Base-by-base conservation (phyloP, 305 asterid species). In the Euphrasia arctica region DNA sequence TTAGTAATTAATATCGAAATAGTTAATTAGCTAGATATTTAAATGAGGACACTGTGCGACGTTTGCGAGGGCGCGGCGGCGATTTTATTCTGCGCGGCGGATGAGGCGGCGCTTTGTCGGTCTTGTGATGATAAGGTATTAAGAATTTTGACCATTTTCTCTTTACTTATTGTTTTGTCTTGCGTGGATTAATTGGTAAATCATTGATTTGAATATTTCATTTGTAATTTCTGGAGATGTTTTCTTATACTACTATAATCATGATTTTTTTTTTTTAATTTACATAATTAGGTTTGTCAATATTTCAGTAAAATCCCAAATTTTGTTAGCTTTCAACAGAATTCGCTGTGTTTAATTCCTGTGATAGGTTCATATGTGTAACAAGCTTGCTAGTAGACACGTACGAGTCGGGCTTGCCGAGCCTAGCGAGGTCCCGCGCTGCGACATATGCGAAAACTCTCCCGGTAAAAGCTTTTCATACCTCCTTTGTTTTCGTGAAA, bases 341-440 rank as follows among this genome's bases (percentile, higher is more conserved):
- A 47, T 47, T 47, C 18, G 3, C 0, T 2, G 13, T 3, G 52
- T 22, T 66, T 25, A 61, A 42, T 60, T 42, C 12, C 43, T 64
- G 12, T 69, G 72, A 18, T 79, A 92, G 98, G 98, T 90, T 28
- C 98, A 92, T 72, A 70, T 76, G 98, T 92, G 98, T 75, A 92
- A 92, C 82, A 92, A 92, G 86, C 94, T 92, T 50, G 98, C 98
- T 3, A 92, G 87, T 77, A 78, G 98, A 74, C 98, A 92, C 66
- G 85, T 92, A 42, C 82, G 98, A 54, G 98, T 92, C 67, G 97
- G 98, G 54, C 91, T 92, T 36, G 98, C 96, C n/a, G 94, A 77
- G 68, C 97, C 98, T 36, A 87, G 82, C 60, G 86, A 75, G 70
- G 88, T 92, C 70, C 85, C 83, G 4, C 95, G 83, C 9, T 92